These are phyloP conservation scores for Pleurotus giganteus DNA, from an alignment of 768 basidiomycete species.

Conservation along the genomic window DNA sequence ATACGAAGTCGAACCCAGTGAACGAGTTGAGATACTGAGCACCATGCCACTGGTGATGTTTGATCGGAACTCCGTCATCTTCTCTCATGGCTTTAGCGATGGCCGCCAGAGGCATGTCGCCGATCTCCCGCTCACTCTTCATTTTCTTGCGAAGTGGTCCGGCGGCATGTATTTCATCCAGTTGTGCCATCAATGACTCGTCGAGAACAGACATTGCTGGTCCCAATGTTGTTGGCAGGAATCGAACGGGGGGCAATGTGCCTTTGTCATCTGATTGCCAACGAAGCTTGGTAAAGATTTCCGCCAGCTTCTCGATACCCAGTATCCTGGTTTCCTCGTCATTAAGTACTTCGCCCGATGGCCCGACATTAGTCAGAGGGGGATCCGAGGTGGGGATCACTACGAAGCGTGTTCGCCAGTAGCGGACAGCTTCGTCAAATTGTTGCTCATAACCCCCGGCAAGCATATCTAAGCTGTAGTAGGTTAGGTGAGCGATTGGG, in stretches of 20 bases:
- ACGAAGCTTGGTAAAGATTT: constrained; percentile 80
- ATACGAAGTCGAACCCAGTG: constrained; percentile 85
- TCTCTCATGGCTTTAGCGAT: constrained; percentile 86
- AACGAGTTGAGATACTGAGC: constrained; percentile 77
- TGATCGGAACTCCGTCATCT: constrained; percentile 80
- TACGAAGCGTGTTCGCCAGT: constrained; percentile 93
- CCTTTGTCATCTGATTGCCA: constrained; percentile 69
- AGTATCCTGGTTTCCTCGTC: constrained; percentile 86
- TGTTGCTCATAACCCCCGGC: constrained; percentile 80
- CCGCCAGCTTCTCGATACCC: constrained; percentile 90
- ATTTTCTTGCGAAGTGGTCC: constrained; percentile 79
- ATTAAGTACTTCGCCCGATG: constrained; percentile 71
- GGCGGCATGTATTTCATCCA: constrained; percentile 76
- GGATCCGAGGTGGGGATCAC: constrained; percentile 84
- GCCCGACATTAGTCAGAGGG: constrained; percentile 51
- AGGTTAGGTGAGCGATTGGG: neutral
- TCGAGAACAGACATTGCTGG: constrained; percentile 81
- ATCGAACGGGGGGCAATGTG: constrained; percentile 58
- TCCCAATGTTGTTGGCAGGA: constrained; percentile 83
- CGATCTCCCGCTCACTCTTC: constrained; percentile 73
- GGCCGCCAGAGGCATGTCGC: constrained; percentile 55
- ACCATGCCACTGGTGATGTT: constrained; percentile 82
- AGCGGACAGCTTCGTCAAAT: constrained; percentile 79
- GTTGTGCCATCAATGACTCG: constrained; percentile 70
- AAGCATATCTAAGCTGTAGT: constrained; percentile 74